phyloP scores from a whole-genome alignment of 2,329 filamentous ascomycete species.

The Trichoderma lentiforme region DNA sequence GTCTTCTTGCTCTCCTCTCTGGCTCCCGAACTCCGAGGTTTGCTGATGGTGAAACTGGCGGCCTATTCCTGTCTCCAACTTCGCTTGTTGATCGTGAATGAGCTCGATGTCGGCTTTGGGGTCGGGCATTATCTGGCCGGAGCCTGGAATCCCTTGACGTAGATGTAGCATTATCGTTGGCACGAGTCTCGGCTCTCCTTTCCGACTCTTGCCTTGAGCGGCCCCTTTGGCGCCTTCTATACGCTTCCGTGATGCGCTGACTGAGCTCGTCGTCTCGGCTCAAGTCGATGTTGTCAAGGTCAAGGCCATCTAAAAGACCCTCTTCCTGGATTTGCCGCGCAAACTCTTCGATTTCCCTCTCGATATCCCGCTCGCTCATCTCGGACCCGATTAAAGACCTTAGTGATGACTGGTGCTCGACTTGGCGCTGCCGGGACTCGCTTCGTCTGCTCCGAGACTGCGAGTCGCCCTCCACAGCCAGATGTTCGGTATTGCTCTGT shows the following conservation, averaged over 20 bases:
- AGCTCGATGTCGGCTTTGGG: conserved; percentile 36
- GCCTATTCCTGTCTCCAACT: conserved; percentile 49
- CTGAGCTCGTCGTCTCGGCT: conserved; percentile 86
- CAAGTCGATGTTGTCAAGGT: conserved; percentile 81
- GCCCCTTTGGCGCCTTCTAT: conserved; percentile 70
- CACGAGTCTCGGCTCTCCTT: conserved; percentile 42
- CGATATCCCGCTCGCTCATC: conserved; percentile 72
- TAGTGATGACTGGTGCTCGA: conserved; percentile 88
- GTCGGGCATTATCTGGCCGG: conserved; percentile 27
- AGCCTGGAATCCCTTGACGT: conserved; percentile 31
- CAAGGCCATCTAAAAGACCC: conserved; percentile 81
- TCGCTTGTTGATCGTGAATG: conserved; percentile 48
- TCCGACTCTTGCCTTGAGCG: conserved; percentile 48
- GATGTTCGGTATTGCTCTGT: conserved; percentile 34
- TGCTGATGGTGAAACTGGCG: conserved; percentile 38
- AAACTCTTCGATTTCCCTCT: conserved; percentile 87
- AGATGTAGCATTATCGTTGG: conserved; percentile 36
- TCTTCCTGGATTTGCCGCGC: conserved; percentile 85
- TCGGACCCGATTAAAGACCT: conserved; percentile 79
- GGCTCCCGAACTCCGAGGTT: conserved; percentile 33
- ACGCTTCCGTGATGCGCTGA: conserved; percentile 85
- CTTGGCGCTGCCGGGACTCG: conserved; percentile 53
- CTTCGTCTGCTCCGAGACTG: conserved; percentile 38
- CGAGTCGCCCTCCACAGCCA: conserved; percentile 34
- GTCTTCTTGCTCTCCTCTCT: conserved; percentile 38